Evolutionary conservation across 352 stramenopile genomes (phyloP).

Genomic region (Pythium oligandrum): DNA sequence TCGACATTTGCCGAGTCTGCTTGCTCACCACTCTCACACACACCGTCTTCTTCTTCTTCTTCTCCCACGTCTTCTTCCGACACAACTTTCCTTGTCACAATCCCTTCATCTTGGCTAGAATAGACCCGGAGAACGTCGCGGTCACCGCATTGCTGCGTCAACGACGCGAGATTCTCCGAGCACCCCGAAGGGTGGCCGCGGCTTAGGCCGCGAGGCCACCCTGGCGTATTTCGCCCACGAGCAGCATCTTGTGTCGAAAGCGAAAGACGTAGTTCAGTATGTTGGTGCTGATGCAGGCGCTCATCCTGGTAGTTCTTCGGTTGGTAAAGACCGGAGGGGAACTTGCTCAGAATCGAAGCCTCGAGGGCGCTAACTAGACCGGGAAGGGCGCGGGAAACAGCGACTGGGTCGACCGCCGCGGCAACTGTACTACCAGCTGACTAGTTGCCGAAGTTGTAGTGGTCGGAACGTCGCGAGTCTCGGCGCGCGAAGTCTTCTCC

Average conservation of each 20-base stretch:
- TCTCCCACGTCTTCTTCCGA: constrained; percentile 19
- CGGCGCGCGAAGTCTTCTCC: too few species aligned
- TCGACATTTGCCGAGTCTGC: constrained; percentile 46
- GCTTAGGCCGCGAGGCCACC: constrained; percentile 11
- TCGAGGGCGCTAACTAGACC: constrained; percentile 27
- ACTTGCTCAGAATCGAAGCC: constrained; percentile 27
- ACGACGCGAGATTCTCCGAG: too few species aligned
- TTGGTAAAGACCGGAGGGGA: constrained; percentile 31
- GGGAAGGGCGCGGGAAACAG: constrained; percentile 30
- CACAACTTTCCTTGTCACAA: too few species aligned
- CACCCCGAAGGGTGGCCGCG: background rate
- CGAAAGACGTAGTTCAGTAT: background rate
- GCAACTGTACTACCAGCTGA: too few species aligned
- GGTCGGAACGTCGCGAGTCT: too few species aligned
- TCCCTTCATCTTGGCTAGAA: constrained; percentile 1
- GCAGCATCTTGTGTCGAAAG: constrained; percentile 11
- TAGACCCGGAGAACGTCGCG: too few species aligned
- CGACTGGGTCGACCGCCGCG: background rate
- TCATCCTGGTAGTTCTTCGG: constrained; percentile 34
- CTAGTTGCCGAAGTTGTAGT: too few species aligned
- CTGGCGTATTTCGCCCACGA: background rate
- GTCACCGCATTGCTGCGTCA: too few species aligned
- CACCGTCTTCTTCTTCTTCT: background rate
- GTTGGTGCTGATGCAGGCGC: constrained; percentile 1
- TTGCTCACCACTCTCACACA: constrained; percentile 10